A percentile compares a stretch with the other conserved stretches of the same genome.
These are phyloP conservation scores for Trametes cinnabarina DNA, from an alignment of 768 basidiomycete genomes.

Conservation along the genomic window DNA sequence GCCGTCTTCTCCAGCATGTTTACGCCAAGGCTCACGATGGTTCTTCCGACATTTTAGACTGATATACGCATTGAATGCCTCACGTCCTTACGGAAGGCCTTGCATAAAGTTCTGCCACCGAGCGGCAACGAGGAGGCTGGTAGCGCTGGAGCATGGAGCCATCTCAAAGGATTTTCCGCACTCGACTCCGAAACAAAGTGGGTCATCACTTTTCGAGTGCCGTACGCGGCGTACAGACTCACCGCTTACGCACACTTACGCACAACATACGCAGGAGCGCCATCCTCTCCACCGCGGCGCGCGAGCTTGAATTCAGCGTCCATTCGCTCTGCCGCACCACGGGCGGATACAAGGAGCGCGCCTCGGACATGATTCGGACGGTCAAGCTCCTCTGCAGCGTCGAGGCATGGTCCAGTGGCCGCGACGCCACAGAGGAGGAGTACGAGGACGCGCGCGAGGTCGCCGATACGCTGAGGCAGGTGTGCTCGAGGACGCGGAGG, in stretches of 20 bases:
- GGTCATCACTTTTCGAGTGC: not conserved
- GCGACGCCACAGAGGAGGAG: slow-evolving; percentile 24
- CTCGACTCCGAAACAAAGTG: slow-evolving; percentile 26
- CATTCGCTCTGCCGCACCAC: slow-evolving; percentile 50
- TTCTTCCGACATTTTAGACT: slow-evolving; percentile 14
- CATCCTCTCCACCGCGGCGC: slow-evolving; percentile 42
- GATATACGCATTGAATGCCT: slow-evolving; percentile 30
- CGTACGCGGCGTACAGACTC: too few species aligned
- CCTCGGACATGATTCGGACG: slow-evolving; percentile 31
- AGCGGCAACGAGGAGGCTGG: slow-evolving; percentile 2
- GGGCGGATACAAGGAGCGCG: slow-evolving; percentile 46
- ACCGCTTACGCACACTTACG: not conserved
- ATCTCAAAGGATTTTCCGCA: slow-evolving; percentile 17
- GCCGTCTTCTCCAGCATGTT: not conserved
- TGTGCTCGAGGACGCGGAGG: slow-evolving; percentile 1
- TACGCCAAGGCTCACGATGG: not conserved
- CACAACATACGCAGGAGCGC: slow-evolving; percentile 33
- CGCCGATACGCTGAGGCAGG: slow-evolving; percentile 19
- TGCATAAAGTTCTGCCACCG: slow-evolving; percentile 38
- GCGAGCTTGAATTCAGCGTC: slow-evolving; percentile 46
- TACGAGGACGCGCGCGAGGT: slow-evolving; percentile 41
- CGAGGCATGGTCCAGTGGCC: slow-evolving; percentile 23
- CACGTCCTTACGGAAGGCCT: slow-evolving; percentile 37
- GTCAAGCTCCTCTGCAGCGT: slow-evolving; percentile 35
- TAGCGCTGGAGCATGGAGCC: slow-evolving; percentile 31